Base-by-base conservation (phyloP, 495 filamentous ascomycete species). In the Apiosordaria backusii region DNA sequence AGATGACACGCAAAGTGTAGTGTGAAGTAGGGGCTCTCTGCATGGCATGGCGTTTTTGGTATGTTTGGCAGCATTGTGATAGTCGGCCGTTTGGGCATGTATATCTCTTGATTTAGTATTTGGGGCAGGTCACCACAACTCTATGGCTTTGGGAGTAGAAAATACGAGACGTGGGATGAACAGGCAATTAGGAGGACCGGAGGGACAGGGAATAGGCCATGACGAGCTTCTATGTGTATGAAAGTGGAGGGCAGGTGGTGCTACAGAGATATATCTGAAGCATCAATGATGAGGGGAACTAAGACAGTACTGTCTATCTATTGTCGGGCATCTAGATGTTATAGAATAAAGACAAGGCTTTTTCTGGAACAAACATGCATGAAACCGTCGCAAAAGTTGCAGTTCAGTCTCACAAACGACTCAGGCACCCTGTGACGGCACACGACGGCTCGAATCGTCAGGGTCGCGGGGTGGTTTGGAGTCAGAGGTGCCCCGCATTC, bases 1-100 rank as follows among this genome's bases (percentile, higher is more conserved):
- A 4, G 23, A 19, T 60, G 24, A 29, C 16, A 6, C 18, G 25
- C 19, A 26, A 21, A 50, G 22, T 21, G 57, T 57, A 57, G 19
- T 57, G 27, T 45, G 35, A 13, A 45, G 35, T 6, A 45, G 3
- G 35, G 10, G 16, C 6, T 45, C n/a, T 7, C 22, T 62, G 59
- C 62, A 70, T 67, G 50, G 52, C 15, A 50, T 24, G 62, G 65
- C 64, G 57, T 61, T 61, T 26, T 45, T 13, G 25, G 50, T 23
- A 22, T 16, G n/a, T 19, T 24, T 23, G 66, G 66, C 61, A 61
- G 63, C 57, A 45, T 55, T 45, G 65, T 23, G 26, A 23, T 9
- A 7, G n/a, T 24, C 19, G 52, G 40, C 22, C 10, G 4, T 23
- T 62, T 62, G 25, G 21, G 65, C 22, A 25, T 60, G 29, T 50